A percentile compares a stretch with the other conserved stretches of the same genome.
Evolutionary conservation across 192 early-diverging fungal genomes (phyloP).

Genomic region (Entomortierella lignicola): DNA sequence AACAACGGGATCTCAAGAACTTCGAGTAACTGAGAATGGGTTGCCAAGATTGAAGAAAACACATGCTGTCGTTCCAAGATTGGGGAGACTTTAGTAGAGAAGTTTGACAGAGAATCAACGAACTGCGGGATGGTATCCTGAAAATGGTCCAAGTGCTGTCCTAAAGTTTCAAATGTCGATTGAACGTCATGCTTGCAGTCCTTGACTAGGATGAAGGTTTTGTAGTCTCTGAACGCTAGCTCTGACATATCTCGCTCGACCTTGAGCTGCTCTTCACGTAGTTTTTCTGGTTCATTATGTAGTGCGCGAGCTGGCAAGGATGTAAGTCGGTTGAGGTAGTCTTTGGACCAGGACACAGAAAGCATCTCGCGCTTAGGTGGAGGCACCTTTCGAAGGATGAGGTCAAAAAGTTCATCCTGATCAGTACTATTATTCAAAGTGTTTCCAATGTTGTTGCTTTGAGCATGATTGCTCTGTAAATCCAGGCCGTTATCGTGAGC

Average conservation of each 20-base stretch:
- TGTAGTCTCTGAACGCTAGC: conserved; percentile 75
- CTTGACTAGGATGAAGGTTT: conserved; percentile 74
- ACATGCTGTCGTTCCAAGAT: conserved; percentile 55
- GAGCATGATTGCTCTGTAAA: background rate
- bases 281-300: conserved; percentile 63
- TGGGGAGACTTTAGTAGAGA: conserved; percentile 48
- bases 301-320: conserved; percentile 71
- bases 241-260: conserved; percentile 70
- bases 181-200: conserved; percentile 63
- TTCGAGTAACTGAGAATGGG: conserved; percentile 69
- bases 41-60: conserved; percentile 62
- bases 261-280: conserved; percentile 64
- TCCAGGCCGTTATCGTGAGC: background rate
- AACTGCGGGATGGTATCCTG: conserved; percentile 60
- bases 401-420: conserved; percentile 31
- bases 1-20: conserved; percentile 83
- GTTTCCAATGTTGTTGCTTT: background rate
- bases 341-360: conserved; percentile 61
- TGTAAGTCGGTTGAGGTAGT: conserved; percentile 73
- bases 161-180: conserved; percentile 61
- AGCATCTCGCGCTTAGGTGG: conserved; percentile 48
- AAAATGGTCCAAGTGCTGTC: conserved; percentile 59
- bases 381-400: conserved; percentile 42
- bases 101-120: conserved; percentile 57
- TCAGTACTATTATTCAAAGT: conserved; percentile 17